Evolutionary conservation across 768 basidiomycete species (phyloP), one percentile per base, ranked within the genome.

Genomic region (Suillus alpinus): DNA sequence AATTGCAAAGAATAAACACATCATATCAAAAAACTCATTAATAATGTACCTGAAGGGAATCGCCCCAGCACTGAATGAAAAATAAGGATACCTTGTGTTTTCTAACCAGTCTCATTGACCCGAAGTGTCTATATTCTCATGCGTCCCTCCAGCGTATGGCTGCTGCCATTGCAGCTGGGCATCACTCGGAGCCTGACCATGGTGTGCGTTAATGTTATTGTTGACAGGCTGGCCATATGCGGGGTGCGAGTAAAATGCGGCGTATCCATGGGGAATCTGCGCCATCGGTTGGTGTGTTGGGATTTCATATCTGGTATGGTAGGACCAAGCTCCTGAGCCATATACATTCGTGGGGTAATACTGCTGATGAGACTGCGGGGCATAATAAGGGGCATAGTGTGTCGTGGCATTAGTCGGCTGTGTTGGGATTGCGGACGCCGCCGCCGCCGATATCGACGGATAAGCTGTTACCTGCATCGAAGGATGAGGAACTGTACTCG

Each of bases 131-230:
- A 29, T 9, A 39, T 29, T 29, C 18, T 26, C 36, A n/a, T 10
- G 26, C 16, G 23, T 1, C 23, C 37, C 37, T 53, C 77, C 74
- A 29, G 62, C 59, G 44, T 76, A 76, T 53, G 76, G 73, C 57
- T 62, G 67, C 61, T 72, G 76, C 77, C 76, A 78, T 50, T 73
- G 72, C 52, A 77, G 62, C 39, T 62, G 66, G 53, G 68, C 64
- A 53, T 65, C 50, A 36, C 68, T 69, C 64, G 65, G 58, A 66
- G 66, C 69, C 56, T 67, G 73, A 63, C 29, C 49, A 16, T 31
- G 49, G 5, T 31, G 29, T n/a, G 18, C 31, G 10, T 31, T 13
- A n/a, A n/a, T 50, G 18, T n/a, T 50, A n/a, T 39, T 46, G 37
- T 31, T 53, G 62, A 59, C 51, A 16, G 36, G 31, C 34, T 31